phyloP scores from a whole-genome alignment of 2,329 filamentous ascomycete genomes.

The Penicillium crustosum region DNA sequence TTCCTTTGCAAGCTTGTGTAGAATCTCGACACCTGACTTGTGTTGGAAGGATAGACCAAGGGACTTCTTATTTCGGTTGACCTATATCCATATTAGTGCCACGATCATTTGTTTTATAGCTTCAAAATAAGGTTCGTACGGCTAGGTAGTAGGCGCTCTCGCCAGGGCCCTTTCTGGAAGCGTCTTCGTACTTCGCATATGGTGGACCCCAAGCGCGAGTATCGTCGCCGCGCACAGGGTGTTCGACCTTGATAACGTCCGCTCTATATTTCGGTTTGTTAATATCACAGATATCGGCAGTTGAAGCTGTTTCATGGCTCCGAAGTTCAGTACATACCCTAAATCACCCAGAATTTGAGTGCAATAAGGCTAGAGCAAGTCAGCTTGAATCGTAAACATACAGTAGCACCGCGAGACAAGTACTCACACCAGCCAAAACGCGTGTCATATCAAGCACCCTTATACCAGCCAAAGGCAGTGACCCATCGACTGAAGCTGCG shows the following conservation, averaged over 20 bases:
- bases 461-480: slow-evolving; percentile 76
- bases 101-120: background rate
- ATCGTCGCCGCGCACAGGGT: slow-evolving; percentile 86
- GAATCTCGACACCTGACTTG: slow-evolving; percentile 75
- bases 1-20: slow-evolving; percentile 78
- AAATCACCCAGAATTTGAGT: slow-evolving; percentile 96
- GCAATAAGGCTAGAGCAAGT: slow-evolving; percentile 73
- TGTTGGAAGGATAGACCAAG: slow-evolving; percentile 88
- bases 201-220: slow-evolving; percentile 96
- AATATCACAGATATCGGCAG: background rate
- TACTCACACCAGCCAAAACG: slow-evolving; percentile 84
- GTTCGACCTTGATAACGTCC: slow-evolving; percentile 96
- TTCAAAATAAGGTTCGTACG: slow-evolving; percentile 51
- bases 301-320: background rate
- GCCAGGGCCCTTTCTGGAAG: slow-evolving; percentile 63
- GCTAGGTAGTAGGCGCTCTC: slow-evolving; percentile 94
- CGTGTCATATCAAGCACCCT: slow-evolving; percentile 95
- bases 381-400: slow-evolving; percentile 9
- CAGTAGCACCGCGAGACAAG: background rate
- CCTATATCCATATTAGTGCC: slow-evolving; percentile 51
- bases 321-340: slow-evolving; percentile 61
- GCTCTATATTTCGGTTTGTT: slow-evolving; percentile 57
- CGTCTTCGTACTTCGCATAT: slow-evolving; percentile 74
- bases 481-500: slow-evolving; percentile 41
- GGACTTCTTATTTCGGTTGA: slow-evolving; percentile 97